Evolutionary conservation across 768 basidiomycete genomes (phyloP), one percentile per base, ranked within the genome.

Genomic region (Arthromyces matolae): DNA sequence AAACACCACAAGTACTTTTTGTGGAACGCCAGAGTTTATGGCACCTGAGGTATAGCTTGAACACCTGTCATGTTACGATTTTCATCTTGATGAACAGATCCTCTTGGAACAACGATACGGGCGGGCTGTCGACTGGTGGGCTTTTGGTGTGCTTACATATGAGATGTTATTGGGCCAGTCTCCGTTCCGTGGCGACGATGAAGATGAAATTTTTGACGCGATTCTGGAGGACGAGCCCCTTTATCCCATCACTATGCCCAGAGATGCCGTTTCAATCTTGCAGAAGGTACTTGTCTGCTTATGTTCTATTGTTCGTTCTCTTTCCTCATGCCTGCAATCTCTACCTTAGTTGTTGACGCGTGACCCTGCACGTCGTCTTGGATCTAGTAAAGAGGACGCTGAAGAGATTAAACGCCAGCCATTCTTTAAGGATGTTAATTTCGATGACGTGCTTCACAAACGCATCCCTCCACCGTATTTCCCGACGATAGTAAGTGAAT

Each of bases 81-180:
- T 19, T 28, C 16, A 24, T 49, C 25, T 8, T 13, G 23, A n/a
- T n/a, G n/a, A 5, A 52, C 23, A 98, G 94, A 99, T 99, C 66
- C 76, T 99, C 44, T 79, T 98, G n/a, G 96, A 99, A 70, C 96
- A 98, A 71, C 89, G 93, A 38, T 99, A 99, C 59, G 94, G 93
- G 8, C 91, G 93, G 31, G 95, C 96, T 9, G 96, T 99, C 33
- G 96, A 99, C 64, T 99, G 96, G 96, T 99, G 96, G 96, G 96
- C 96, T 10, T 98, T 98, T 64, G 96, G 96, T 54, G 96, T 99
- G 4, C 70, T 99, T 58, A 97, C 89, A 20, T 99, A 99, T 64
- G 96, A 99, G 71, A 99, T 99, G 96, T 70, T 99, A 45, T 77
- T 98, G 20, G 96, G 96, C 37, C 96, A 98, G 70, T 98, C 96